These are phyloP conservation scores for Boletus vinaceobasis DNA, from an alignment of 768 basidiomycete species.

Conservation along the genomic window DNA sequence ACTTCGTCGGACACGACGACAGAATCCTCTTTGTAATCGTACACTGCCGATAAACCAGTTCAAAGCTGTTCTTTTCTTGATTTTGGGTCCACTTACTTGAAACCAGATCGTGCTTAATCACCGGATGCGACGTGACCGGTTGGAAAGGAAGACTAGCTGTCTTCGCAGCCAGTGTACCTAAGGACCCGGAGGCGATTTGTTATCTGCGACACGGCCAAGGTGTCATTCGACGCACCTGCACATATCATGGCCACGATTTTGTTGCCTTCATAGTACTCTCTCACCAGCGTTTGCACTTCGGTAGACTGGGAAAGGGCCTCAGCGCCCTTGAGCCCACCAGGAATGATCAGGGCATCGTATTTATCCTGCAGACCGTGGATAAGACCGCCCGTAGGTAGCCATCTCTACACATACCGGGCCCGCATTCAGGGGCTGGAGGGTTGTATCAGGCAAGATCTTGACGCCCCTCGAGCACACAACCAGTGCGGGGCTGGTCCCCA, in stretches of 20 bases:
- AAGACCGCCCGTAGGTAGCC: neutral
- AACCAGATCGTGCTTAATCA: conserved; percentile 58
- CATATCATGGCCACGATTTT: conserved; percentile 80
- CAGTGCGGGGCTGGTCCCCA: conserved; percentile 39
- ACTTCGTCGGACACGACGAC: conserved; percentile 58
- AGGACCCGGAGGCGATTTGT: neutral
- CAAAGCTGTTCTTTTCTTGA: neutral
- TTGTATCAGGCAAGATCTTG: conserved; percentile 64
- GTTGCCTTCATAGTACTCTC: conserved; percentile 40
- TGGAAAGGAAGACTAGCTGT: conserved; percentile 58
- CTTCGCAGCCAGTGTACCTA: conserved; percentile 70
- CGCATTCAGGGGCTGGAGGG: conserved; percentile 42
- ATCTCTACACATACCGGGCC: conserved; percentile 41
- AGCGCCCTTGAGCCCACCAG: conserved; percentile 77
- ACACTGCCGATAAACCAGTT: conserved; percentile 40
- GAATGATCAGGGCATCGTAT: conserved; percentile 69
- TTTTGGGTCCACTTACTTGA: conserved; percentile 35
- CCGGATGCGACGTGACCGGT: conserved; percentile 75
- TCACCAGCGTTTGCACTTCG: conserved; percentile 61
- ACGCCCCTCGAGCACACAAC: conserved; percentile 72
- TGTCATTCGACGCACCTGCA: conserved; percentile 49
- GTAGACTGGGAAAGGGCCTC: conserved; percentile 61
- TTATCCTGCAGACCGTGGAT: conserved; percentile 41
- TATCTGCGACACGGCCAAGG: neutral
- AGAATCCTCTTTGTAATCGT: conserved; percentile 68